Base-by-base conservation (phyloP, 805 yeast species). In the Metschnikowia hibisci region DNA sequence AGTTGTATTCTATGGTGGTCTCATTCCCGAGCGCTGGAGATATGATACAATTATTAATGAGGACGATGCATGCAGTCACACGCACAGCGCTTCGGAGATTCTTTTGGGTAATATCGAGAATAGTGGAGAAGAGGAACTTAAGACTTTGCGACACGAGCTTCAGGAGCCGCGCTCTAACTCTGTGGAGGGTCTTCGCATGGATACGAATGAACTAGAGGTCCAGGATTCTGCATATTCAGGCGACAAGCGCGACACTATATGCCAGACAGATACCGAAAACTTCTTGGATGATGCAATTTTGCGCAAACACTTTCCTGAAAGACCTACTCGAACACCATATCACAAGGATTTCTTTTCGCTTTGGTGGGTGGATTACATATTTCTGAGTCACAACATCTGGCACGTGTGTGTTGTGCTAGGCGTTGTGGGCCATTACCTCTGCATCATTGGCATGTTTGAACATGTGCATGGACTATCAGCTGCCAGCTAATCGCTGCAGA, bases 381-480 rank as follows among this genome's bases (percentile, higher is more conserved):
- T 82, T 42, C 76, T 80, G 32, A 87, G 96, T 29, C 99, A 91
- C 63, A 90, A 89, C 56, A 70, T 91, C 25, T 91, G 99, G 99
- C 99, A 91, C 65, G 61, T 88, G 10, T 87, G 85, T 58, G 99
- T 93, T 25, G 76, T 93, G 13, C 73, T 85, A 20, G 99, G 99
- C 2, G 81, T 88, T n/a, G 63, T 85, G 32, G 95, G 95, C 26
- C 98, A 91, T 63, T 93, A 90, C 63, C 71, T 72, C 43, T 91
- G 95, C 11, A 69, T 88, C 30, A 67, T 87, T 48, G 81, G 78
- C 44, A 82, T 90, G 85, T 82, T 82, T 50, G 71, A 69, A 38
- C 69, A 67, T 25, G 52, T 62, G 20, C 52, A 48, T 28, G 13
- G 35, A 3, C 43, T 30, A 22, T 34, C 27, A 6, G 25, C 25